Percentiles rank a stretch among this genome's conserved stretches.
phyloP scores from a whole-genome alignment of 1,139 yeast genomes.

The Suhomyces bolitotheri region DNA sequence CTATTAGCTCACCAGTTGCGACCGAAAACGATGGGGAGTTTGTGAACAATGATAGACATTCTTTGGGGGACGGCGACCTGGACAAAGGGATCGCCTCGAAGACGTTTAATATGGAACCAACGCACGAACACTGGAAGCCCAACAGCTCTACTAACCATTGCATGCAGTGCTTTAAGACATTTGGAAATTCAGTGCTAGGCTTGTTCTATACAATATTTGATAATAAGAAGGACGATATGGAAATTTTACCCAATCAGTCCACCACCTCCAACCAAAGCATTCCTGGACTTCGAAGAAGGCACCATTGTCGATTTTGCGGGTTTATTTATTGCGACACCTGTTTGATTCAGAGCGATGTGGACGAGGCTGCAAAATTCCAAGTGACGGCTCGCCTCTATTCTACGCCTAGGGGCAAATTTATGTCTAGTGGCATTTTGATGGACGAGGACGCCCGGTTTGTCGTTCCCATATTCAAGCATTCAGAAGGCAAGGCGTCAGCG shows the following conservation, averaged over 20 bases:
- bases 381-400: constrained; percentile 12
- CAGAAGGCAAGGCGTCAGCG: constrained; percentile 9
- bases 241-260: not conserved
- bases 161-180: constrained; percentile 42
- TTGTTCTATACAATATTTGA: constrained; percentile 17
- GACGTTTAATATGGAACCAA: constrained; percentile 31
- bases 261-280: not conserved
- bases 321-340: constrained; percentile 40
- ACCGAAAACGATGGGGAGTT: constrained; percentile 1
- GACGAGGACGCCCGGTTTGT: constrained; percentile 40
- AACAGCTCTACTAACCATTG: constrained; percentile 40
- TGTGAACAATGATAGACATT: constrained; percentile 1
- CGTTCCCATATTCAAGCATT: constrained; percentile 34
- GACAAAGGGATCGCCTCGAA: not conserved
- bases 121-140: constrained; percentile 46
- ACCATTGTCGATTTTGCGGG: constrained; percentile 50
- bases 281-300: constrained; percentile 27
- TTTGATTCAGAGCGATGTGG: constrained; percentile 21
- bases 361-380: constrained; percentile 9
- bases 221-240: constrained; percentile 8
- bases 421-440: constrained; percentile 28
- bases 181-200: constrained; percentile 29
- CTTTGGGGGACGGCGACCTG: constrained; percentile 1
- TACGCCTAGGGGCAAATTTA: constrained; percentile 16
- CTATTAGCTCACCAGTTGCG: constrained; percentile 11